Evolutionary conservation across 495 filamentous ascomycete species (phyloP), one percentile per base, ranked within the genome.

Genomic region (Rhypophila decipiens): DNA sequence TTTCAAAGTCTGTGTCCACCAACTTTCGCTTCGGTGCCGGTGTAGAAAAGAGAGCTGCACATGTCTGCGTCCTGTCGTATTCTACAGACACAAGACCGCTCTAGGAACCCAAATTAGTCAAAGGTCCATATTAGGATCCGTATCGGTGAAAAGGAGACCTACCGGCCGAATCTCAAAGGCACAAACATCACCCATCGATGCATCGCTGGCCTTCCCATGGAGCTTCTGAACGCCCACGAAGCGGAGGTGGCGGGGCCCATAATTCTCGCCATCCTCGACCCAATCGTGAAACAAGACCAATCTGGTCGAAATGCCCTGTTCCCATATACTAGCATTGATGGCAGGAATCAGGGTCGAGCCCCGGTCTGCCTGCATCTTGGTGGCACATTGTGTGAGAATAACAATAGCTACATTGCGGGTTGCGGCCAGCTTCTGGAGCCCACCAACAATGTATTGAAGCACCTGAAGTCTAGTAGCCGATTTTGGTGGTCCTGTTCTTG

Each of bases 241-340:
- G 42, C 57, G 65, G n/a, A 66, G 46, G 17, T 58, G 53, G 12
- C 51, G 59, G 8, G 64, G 43, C n/a, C 54, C 47, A 23, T 56
- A 18, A 31, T 20, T 19, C 12, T 23, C 9, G 19, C 18, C 55
- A 43, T 52, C 51, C 33, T 57, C 52, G 33, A 56, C 44, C 71
- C 76, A 82, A 69, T 89, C 86, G 42, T 82, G 69, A 61, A 87
- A 91, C 36, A 94, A 55, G 24, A 82, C 80, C 44, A 94, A 65
- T 34, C 85, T 68, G 39, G 77, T 83, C 51, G 74, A 76, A 3
- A 93, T 67, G 24, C 74, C 76, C 31, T 68, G 76, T 29, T 90
- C 87, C 88, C 88, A 93, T 5, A 80, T 73, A 18, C 75, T 76
- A 44, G 69, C 63, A 41, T 81, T 82, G 47, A 93, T 65, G 22